phyloP scores from a whole-genome alignment of 805 yeast genomes.

The Candida dendrica region DNA sequence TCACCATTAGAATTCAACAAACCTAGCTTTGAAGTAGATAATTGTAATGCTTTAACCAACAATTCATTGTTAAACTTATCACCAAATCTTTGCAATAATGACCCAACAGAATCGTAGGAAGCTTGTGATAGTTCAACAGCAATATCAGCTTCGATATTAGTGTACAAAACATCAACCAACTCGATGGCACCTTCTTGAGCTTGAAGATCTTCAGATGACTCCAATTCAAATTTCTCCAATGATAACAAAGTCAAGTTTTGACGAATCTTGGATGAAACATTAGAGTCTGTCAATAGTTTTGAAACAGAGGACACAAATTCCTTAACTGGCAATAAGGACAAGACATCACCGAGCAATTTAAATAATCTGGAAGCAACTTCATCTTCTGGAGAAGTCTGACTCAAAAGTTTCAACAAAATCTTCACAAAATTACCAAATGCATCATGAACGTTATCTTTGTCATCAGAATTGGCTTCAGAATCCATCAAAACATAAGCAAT shows the following conservation, averaged over 20 bases:
- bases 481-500: constrained; percentile 46
- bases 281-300: constrained; percentile 24
- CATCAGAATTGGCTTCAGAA: constrained; percentile 10
- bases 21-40: constrained; percentile 46
- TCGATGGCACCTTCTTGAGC: constrained; percentile 45
- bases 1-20: constrained; percentile 50
- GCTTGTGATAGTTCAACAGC: constrained; percentile 52
- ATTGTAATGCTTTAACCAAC: constrained; percentile 41
- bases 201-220: constrained; percentile 42
- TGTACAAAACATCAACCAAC: constrained; percentile 43
- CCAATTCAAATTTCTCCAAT: constrained; percentile 62
- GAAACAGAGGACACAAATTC: constrained; percentile 61
- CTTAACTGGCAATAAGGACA: constrained; percentile 69
- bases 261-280: constrained; percentile 40
- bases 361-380: constrained; percentile 35
- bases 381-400: constrained; percentile 2
- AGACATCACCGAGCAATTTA: constrained; percentile 50
- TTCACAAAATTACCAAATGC: constrained; percentile 16
- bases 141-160: constrained; percentile 25
- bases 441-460: constrained; percentile 5
- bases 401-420: constrained; percentile 7
- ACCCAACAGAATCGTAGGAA: constrained; percentile 60
- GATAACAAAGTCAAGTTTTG: constrained; percentile 58
- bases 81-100: constrained; percentile 59
- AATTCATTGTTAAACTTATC: constrained; percentile 37